These are phyloP conservation scores for Polymyxa betae DNA, from an alignment of 208 protist genomes.

Conservation along the genomic window DNA sequence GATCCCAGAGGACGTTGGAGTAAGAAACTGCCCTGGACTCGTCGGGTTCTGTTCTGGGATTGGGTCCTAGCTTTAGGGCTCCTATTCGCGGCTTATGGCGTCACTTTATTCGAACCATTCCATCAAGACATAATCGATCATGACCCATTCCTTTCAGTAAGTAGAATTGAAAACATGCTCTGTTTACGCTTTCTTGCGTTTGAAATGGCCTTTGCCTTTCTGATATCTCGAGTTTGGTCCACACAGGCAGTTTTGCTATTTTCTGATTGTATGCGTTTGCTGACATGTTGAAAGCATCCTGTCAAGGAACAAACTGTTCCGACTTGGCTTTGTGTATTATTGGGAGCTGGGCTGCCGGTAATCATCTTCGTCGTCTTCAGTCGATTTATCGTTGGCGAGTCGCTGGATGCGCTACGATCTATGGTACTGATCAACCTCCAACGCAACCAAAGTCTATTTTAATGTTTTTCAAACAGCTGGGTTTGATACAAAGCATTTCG, in stretches of 20 bases:
- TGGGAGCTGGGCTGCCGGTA: neutral
- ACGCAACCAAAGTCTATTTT: neutral
- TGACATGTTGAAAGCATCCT: too few species aligned
- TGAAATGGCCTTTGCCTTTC: neutral
- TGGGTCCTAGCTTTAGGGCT: neutral
- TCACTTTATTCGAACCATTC: slow-evolving; percentile 22
- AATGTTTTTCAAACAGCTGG: slow-evolving; percentile 7
- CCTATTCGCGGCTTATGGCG: neutral
- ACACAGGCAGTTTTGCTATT: too few species aligned
- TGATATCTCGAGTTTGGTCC: neutral
- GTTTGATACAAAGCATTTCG: neutral
- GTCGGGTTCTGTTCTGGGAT: neutral
- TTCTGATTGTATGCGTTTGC: too few species aligned
- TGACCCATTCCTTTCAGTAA: slow-evolving; percentile 10
- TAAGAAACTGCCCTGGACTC: neutral
- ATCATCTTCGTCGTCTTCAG: neutral
- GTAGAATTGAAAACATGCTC: neutral
- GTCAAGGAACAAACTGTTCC: neutral
- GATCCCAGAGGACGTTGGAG: neutral
- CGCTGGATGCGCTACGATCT: neutral
- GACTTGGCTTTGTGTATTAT: neutral
- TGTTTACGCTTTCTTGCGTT: neutral
- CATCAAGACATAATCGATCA: neutral
- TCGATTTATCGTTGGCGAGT: neutral
- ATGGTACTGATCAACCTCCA: neutral